Conservation (phyloP, 495 filamentous ascomycete genomes). For the Penicillium nucicola region DNA sequence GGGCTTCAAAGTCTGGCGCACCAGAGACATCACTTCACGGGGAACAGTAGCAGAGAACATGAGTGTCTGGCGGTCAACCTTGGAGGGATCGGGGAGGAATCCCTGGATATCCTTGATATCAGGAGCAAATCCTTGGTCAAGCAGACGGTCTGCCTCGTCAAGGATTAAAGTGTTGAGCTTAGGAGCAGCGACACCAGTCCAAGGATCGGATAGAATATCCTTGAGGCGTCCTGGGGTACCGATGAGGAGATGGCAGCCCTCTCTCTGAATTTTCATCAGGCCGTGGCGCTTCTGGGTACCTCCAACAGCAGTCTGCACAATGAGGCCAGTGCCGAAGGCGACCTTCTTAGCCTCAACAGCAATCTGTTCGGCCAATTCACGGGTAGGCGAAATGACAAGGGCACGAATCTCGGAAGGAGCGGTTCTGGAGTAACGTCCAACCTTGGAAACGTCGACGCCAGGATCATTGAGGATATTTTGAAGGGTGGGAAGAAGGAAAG, state of each 20-base stretch:
- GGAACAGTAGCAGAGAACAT: constrained; percentile 94
- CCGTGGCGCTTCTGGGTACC: constrained; percentile 70
- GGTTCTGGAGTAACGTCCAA: constrained; percentile 1
- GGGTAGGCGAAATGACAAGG: constrained; percentile 89
- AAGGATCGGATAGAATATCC: constrained; percentile 74
- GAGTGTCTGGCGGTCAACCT: constrained; percentile 78
- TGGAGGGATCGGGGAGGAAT: constrained; percentile 56
- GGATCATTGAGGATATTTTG: constrained; percentile 69
- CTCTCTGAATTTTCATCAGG: constrained; percentile 57
- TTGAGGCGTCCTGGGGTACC: constrained; percentile 87
- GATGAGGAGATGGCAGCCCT: constrained; percentile 87
- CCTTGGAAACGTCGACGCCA: constrained; percentile 32
- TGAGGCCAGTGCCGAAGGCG: constrained; percentile 60
- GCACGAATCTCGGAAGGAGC: constrained; percentile 70
- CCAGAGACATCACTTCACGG: constrained; percentile 74
- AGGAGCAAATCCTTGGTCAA: constrained; percentile 84
- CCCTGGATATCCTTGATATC: constrained; percentile 70
- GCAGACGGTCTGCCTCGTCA: constrained; percentile 89
- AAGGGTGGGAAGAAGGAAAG: constrained; percentile 73
- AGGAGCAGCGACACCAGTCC: constrained; percentile 64
- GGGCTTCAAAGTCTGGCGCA: constrained; percentile 63
- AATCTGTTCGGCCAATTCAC: constrained; percentile 95
- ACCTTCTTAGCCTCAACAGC: constrained; percentile 75
- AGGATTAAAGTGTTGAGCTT: constrained; percentile 77
- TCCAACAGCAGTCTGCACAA: constrained; percentile 85